Evolutionary conservation across 2,329 filamentous ascomycete species (phyloP).

Genomic region (Fusarium paranaense): DNA sequence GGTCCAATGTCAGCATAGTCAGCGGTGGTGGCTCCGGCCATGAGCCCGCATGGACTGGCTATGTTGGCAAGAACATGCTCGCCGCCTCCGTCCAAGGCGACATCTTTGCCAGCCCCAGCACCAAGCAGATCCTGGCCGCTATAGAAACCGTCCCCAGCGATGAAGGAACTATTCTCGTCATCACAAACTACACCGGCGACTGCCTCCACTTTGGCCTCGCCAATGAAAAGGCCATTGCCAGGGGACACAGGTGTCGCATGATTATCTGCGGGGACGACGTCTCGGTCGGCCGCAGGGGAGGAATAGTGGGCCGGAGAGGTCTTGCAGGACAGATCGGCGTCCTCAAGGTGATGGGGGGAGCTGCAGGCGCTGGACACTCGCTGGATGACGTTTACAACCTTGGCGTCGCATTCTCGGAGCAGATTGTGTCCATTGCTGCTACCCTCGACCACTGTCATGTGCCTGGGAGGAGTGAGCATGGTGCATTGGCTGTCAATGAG

Average conservation of each 20-base stretch:
- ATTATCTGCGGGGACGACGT: constrained; percentile 75
- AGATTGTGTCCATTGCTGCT: constrained; percentile 68
- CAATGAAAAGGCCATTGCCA: constrained; percentile 67
- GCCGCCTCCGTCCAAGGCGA: constrained; percentile 70
- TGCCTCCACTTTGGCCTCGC: constrained; percentile 60
- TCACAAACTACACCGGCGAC: constrained; percentile 75
- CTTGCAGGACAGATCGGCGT: constrained; percentile 71
- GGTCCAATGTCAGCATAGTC: constrained; percentile 61
- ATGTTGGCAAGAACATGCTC: constrained; percentile 72
- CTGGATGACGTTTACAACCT: constrained; percentile 64
- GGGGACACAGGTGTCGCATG: constrained; percentile 65
- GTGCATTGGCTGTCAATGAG: constrained; percentile 61
- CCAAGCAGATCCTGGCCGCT: constrained; percentile 71
- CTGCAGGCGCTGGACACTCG: constrained; percentile 58
- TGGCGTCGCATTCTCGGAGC: constrained; percentile 60
- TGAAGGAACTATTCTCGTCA: constrained; percentile 68
- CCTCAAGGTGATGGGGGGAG: constrained; percentile 67
- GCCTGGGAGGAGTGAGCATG: constrained; percentile 62
- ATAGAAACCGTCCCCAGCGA: constrained; percentile 66
- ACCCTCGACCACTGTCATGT: constrained; percentile 72
- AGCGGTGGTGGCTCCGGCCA: constrained; percentile 68
- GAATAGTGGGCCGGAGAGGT: constrained; percentile 70
- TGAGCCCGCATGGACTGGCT: constrained; percentile 73
- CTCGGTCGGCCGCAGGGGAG: constrained; percentile 68
- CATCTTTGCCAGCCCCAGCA: constrained; percentile 73